A percentile compares a stretch with the other conserved stretches of the same genome.
These are phyloP conservation scores for Heterobasidion irregulare DNA, from an alignment of 1,284 basidiomycete species.

Conservation along the genomic window DNA sequence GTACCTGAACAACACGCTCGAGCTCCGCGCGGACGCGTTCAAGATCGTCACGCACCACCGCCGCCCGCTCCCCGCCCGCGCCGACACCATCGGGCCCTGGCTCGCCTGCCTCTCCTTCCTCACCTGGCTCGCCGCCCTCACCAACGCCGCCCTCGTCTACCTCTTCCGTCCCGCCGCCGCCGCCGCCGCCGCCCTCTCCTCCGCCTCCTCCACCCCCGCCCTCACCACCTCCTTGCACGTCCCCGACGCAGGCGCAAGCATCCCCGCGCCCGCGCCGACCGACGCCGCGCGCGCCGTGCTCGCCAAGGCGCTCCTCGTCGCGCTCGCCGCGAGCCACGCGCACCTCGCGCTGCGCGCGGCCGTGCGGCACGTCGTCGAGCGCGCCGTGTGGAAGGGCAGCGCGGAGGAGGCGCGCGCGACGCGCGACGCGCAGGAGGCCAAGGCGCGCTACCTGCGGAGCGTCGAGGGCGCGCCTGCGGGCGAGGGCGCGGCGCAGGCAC, in stretches of 20 bases:
- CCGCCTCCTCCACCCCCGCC: background rate
- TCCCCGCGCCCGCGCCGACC: slow-evolving; percentile 11
- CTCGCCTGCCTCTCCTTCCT: slow-evolving; percentile 83
- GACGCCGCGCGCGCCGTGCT: slow-evolving; percentile 42
- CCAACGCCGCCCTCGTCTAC: slow-evolving; percentile 81
- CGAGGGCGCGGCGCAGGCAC: slow-evolving; percentile 6
- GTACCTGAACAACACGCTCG: slow-evolving; percentile 83
- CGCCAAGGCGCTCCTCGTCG: slow-evolving; percentile 62
- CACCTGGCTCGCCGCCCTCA: slow-evolving; percentile 80
- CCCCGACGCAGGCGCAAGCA: slow-evolving; percentile 6
- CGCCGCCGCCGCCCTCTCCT: slow-evolving; percentile 8
- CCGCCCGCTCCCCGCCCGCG: slow-evolving; percentile 78
- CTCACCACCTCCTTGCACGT: too few relatives aligned
- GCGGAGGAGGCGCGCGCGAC: slow-evolving; percentile 49
- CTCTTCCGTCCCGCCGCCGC: slow-evolving; percentile 44
- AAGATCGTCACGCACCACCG: slow-evolving; percentile 87
- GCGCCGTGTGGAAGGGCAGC: slow-evolving; percentile 67
- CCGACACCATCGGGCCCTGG: slow-evolving; percentile 94
- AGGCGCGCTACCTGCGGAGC: slow-evolving; percentile 50
- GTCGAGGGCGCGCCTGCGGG: slow-evolving; percentile 10
- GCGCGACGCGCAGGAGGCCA: slow-evolving; percentile 59
- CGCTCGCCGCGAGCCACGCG: slow-evolving; percentile 75
- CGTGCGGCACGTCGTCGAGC: slow-evolving; percentile 68
- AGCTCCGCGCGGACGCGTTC: slow-evolving; percentile 89
- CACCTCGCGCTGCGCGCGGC: slow-evolving; percentile 59